Percentiles rank a stretch among this genome's conserved stretches.
Conservation (phyloP, 2,329 filamentous ascomycete genomes). For the Fusarium pseudograminearum region DNA sequence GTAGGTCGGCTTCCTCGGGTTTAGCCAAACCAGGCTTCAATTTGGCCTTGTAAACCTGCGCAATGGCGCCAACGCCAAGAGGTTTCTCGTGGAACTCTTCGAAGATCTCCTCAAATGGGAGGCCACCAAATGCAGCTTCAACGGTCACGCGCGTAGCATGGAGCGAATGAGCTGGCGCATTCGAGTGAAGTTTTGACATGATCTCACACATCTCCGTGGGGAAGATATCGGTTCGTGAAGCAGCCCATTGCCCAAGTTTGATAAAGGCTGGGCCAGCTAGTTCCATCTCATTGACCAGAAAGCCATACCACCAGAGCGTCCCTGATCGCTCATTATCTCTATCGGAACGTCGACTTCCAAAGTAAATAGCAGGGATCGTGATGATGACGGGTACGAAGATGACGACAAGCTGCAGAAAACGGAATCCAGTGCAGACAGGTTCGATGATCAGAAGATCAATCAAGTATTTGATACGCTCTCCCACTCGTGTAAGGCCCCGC, state of each 20-base stretch:
- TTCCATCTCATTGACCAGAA: conserved; percentile 91
- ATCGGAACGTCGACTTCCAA: conserved; percentile 73
- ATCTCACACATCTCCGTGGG: conserved; percentile 90
- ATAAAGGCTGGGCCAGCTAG: conserved; percentile 95
- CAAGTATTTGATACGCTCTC: conserved; percentile 72
- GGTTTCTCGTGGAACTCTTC: conserved; percentile 93
- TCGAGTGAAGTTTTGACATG: conserved; percentile 95
- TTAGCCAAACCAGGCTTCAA: conserved; percentile 82
- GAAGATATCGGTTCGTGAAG: conserved; percentile 95
- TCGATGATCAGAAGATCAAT: conserved; percentile 83
- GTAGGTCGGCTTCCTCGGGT: conserved; percentile 68
- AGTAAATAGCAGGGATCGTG: conserved; percentile 82
- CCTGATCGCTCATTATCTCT: conserved; percentile 82
- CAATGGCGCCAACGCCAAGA: conserved; percentile 93
- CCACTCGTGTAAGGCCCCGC: conserved; percentile 67
- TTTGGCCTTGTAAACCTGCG: conserved; percentile 97
- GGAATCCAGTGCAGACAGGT: conserved; percentile 84
- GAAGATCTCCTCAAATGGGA: conserved; percentile 89
- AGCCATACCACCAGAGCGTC: conserved; percentile 94
- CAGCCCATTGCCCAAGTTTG: conserved; percentile 99
- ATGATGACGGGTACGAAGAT: conserved; percentile 94
- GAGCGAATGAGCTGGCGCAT: conserved; percentile 92
- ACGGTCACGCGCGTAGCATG: conserved; percentile 83
- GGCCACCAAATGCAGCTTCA: conserved; percentile 82
- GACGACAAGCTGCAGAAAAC: conserved; percentile 86